Evolutionary conservation across 441 rosid genomes (phyloP).

Genomic region (Corymbia calophylla): DNA sequence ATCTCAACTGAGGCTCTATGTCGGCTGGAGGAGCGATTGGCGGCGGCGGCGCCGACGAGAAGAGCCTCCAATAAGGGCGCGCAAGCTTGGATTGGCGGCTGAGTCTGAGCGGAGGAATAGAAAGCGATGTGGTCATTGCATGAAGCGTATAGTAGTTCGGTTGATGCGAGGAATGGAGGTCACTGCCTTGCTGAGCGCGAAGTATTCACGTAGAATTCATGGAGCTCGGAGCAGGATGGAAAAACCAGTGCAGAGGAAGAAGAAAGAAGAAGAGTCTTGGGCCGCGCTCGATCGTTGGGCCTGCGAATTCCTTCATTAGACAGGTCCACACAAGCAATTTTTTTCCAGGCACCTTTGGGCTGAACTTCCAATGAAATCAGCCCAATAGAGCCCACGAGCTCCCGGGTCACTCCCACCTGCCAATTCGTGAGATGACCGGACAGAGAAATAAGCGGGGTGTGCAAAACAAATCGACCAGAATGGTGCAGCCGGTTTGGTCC

Average conservation of each 20-base stretch:
- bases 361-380: background rate
- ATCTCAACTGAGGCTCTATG: constrained; percentile 21
- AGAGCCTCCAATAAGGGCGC: background rate
- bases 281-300: background rate
- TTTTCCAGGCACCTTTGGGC: background rate
- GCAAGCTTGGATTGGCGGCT: background rate
- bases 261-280: background rate
- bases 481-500: too few species aligned
- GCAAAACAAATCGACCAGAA: background rate
- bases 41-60: constrained; percentile 1
- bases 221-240: background rate
- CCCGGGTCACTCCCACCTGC: background rate
- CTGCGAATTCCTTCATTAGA: background rate
- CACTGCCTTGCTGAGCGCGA: background rate
- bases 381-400: background rate
- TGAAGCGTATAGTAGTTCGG: too few species aligned
- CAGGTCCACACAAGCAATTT: background rate
- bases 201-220: background rate
- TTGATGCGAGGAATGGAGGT: background rate
- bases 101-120: background rate
- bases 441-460: background rate
- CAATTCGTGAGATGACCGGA: background rate
- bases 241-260: background rate
- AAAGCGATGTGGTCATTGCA: background rate
- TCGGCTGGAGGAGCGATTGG: constrained; percentile 9